Conservation (phyloP, 2,329 filamentous ascomycete species). For the Blastomyces percursus region DNA sequence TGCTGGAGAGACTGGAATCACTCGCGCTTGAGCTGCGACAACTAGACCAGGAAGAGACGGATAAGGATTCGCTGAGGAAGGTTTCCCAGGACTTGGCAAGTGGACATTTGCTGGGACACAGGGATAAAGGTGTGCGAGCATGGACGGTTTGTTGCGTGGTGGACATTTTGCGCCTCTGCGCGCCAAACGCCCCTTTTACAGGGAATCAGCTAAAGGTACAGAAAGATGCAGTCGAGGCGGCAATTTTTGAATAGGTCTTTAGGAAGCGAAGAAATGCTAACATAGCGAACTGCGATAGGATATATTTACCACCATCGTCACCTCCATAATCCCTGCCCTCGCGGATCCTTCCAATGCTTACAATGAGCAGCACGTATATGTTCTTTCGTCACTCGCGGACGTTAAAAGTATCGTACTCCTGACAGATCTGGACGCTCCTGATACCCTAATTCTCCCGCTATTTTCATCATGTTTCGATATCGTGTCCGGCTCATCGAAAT, state of each 20-base stretch:
- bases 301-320: slow-evolving; percentile 83
- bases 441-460: slow-evolving; percentile 65
- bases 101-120: slow-evolving; percentile 74
- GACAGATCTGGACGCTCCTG: slow-evolving; percentile 72
- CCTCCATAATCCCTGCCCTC: slow-evolving; percentile 70
- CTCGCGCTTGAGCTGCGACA: slow-evolving; percentile 73
- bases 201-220: slow-evolving; percentile 76
- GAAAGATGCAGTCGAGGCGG: slow-evolving; percentile 5
- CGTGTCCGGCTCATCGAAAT: slow-evolving; percentile 65
- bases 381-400: slow-evolving; percentile 76
- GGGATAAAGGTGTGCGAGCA: slow-evolving; percentile 85
- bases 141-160: slow-evolving; percentile 82
- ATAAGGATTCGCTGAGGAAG: slow-evolving; percentile 69
- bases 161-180: slow-evolving; percentile 84
- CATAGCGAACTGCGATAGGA: slow-evolving; percentile 46
- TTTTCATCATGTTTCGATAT: slow-evolving; percentile 91
- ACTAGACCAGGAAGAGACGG: slow-evolving; percentile 76
- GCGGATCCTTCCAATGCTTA: slow-evolving; percentile 81
- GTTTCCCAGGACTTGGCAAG: slow-evolving; percentile 78
- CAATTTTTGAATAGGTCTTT: background rate
- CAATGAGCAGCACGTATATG: slow-evolving; percentile 85
- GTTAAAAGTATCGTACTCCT: slow-evolving; percentile 92
- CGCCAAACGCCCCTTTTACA: slow-evolving; percentile 89
- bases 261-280: slow-evolving; percentile 11
- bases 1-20: slow-evolving; percentile 68